Conservation (phyloP, 441 rosid genomes). For the Gossypium schwendimanii region DNA sequence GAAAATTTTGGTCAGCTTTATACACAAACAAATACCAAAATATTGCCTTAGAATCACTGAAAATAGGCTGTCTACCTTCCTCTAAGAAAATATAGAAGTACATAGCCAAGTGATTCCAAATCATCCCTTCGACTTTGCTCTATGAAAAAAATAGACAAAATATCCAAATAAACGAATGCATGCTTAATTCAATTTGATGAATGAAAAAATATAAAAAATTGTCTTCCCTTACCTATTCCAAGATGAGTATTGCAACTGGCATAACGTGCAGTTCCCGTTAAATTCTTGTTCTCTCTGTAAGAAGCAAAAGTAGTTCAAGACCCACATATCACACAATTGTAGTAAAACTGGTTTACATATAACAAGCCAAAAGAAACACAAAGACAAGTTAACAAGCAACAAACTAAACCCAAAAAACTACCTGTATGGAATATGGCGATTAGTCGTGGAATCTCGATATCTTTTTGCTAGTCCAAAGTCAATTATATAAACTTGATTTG, state of each 20-base stretch:
- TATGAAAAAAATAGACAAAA: conserved; percentile 15
- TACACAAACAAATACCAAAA: background rate
- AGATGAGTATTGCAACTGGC: conserved; percentile 48
- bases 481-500: conserved; percentile 74
- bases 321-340: background rate
- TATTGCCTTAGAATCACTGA: background rate
- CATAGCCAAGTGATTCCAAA: conserved; percentile 23
- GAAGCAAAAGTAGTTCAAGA: background rate
- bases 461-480: conserved; percentile 76
- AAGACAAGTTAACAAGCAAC: background rate
- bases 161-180: background rate
- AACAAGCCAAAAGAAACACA: background rate
- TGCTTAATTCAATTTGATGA: background rate
- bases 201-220: background rate
- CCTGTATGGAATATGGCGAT: conserved; percentile 76
- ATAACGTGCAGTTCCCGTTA: conserved; percentile 70
- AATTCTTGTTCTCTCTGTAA: conserved; percentile 60
- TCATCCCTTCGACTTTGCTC: conserved; percentile 74
- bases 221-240: conserved; percentile 22
- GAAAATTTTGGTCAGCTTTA: conserved; percentile 17
- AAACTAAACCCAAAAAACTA: conserved; percentile 13
- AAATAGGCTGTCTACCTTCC: conserved; percentile 40
- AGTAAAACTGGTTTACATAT: background rate
- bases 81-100: conserved; percentile 54
- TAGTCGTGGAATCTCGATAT: conserved; percentile 57